Percentiles rank a stretch among this genome's conserved stretches.
phyloP scores from a whole-genome alignment of 2,329 filamentous ascomycete genomes.

The Diplocarpon rosae region DNA sequence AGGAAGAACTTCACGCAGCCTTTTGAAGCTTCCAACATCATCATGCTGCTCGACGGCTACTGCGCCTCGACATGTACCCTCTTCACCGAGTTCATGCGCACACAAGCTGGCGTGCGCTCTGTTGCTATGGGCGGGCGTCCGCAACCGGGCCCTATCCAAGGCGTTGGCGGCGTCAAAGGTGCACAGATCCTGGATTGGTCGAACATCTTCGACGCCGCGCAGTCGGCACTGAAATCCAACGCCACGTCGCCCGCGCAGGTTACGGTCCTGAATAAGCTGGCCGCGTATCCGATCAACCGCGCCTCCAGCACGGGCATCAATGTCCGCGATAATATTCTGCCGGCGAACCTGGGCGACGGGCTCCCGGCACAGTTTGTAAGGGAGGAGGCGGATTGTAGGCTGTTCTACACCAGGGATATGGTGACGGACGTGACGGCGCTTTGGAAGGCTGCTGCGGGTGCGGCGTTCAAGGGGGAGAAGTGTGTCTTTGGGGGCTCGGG shows the following conservation, averaged over 20 bases:
- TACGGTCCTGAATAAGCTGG: constrained; percentile 11
- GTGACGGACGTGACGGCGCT: constrained; percentile 19
- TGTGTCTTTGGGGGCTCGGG: constrained; percentile 25
- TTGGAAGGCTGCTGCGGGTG: constrained; percentile 37
- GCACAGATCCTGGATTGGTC: constrained; percentile 25
- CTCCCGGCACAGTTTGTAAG: constrained; percentile 48
- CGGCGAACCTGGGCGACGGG: constrained; percentile 24
- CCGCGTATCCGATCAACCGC: constrained; percentile 11
- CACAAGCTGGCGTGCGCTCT: constrained; percentile 41
- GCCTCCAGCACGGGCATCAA: constrained; percentile 31
- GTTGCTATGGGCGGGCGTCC: constrained; percentile 51
- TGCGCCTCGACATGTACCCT: constrained; percentile 51
- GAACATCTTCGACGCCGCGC: constrained; percentile 9
- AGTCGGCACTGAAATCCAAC: too few relatives aligned
- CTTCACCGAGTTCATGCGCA: constrained; percentile 43
- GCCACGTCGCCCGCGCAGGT: constrained; percentile 2
- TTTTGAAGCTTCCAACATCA: constrained; percentile 33
- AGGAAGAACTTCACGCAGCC: constrained; percentile 25
- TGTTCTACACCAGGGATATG: constrained; percentile 47
- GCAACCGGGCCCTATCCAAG: constrained; percentile 43
- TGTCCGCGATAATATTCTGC: constrained; percentile 29
- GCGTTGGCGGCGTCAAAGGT: constrained; percentile 55
- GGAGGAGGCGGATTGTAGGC: constrained; percentile 47
- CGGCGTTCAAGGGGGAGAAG: constrained; percentile 31
- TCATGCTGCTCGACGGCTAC: constrained; percentile 37